phyloP scores from a whole-genome alignment of 495 filamentous ascomycete species.

The Margaritispora aquatica region DNA sequence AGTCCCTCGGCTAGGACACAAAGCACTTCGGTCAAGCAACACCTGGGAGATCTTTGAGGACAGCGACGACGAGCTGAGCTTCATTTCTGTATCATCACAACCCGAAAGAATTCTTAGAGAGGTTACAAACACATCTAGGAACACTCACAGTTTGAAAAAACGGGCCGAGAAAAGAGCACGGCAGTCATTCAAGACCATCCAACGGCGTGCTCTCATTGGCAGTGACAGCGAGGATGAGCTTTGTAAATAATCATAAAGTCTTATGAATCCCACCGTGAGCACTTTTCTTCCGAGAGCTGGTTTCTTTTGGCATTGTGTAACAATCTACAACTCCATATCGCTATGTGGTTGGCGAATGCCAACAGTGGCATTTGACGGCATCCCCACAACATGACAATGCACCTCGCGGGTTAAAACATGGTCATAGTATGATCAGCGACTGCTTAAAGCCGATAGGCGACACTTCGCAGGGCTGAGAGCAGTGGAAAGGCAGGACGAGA shows the following conservation, averaged over 20 bases:
- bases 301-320: background rate
- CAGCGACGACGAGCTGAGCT: slow-evolving; percentile 25
- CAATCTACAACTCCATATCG: background rate
- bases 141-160: background rate
- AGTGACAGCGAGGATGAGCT: slow-evolving; percentile 35
- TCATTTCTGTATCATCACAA: slow-evolving; percentile 13
- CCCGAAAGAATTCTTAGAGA: slow-evolving; percentile 2
- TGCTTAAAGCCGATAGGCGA: background rate
- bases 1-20: slow-evolving; percentile 15
- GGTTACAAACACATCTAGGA: slow-evolving; percentile 5
- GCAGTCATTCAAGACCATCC: background rate
- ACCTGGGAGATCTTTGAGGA: slow-evolving; percentile 19
- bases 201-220: background rate
- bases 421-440: background rate
- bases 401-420: background rate
- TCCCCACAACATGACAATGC: background rate
- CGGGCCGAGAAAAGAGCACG: background rate
- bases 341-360: background rate
- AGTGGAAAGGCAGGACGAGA: background rate
- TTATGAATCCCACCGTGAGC: background rate
- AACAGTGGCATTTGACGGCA: background rate
- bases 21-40: slow-evolving; percentile 14
- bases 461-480: background rate
- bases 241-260: slow-evolving; percentile 23
- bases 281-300: background rate